Conservation (phyloP, 2,329 filamentous ascomycete species). For the Colletotrichum lini region DNA sequence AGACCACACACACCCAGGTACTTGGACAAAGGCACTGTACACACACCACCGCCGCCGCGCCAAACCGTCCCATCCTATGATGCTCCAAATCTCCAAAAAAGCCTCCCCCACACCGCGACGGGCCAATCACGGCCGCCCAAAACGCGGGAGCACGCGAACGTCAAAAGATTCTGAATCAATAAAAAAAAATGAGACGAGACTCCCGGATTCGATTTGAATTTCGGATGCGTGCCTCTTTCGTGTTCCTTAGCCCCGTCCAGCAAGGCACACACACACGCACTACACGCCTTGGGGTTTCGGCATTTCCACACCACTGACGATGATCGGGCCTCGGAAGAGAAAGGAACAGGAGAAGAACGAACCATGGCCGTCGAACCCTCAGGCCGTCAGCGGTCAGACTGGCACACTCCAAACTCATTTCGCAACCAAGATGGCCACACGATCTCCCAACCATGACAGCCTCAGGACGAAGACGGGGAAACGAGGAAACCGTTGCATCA, state of each 20-base stretch:
- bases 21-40: too few relatives aligned
- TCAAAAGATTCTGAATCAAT: not conserved
- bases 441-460: not conserved
- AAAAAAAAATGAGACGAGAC: not conserved
- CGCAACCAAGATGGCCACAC: not conserved
- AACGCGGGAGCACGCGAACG: slow-evolving; percentile 20
- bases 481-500: too few relatives aligned
- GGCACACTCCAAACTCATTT: not conserved
- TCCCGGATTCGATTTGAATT: not conserved
- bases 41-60: not conserved
- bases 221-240: slow-evolving; percentile 5
- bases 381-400: not conserved
- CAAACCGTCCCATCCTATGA: slow-evolving; percentile 1
- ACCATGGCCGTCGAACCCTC: not conserved
- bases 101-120: slow-evolving; percentile 17
- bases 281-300: not conserved
- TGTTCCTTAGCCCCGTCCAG: not conserved
- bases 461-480: too few relatives aligned
- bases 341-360: not conserved
- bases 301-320: not conserved
- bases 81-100: slow-evolving; percentile 9
- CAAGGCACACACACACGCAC: too few relatives aligned
- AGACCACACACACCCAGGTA: too few relatives aligned
- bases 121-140: not conserved
- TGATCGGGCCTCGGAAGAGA: not conserved